Percentiles rank a stretch among this genome's conserved stretches.
phyloP scores from a whole-genome alignment of 2,329 filamentous ascomycete species.

The Lithohypha guttulata region DNA sequence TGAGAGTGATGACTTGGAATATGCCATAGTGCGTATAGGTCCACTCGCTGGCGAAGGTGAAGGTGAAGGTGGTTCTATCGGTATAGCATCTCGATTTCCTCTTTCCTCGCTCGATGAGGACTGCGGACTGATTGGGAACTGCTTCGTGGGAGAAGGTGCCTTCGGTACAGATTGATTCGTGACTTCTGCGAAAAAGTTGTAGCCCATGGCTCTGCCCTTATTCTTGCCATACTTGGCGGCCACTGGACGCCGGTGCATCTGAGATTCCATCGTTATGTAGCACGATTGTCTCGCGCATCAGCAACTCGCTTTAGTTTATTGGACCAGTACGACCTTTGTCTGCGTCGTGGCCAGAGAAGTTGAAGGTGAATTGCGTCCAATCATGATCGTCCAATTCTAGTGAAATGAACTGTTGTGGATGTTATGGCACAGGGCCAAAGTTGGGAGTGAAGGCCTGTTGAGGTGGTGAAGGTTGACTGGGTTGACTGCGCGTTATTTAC shows the following conservation, averaged over 20 bases:
- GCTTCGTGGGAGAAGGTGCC: neutral
- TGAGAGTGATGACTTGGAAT: neutral
- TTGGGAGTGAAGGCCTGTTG: too few relatives aligned
- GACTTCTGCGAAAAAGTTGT: slow-evolving; percentile 4
- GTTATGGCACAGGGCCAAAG: too few relatives aligned
- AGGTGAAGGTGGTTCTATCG: neutral
- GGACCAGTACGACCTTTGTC: too few relatives aligned
- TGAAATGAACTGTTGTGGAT: too few relatives aligned
- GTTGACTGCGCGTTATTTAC: too few relatives aligned
- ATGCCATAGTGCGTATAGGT: slow-evolving; percentile 2
- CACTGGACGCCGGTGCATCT: neutral
- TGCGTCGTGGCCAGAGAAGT: neutral
- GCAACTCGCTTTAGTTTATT: too few relatives aligned
- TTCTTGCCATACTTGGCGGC: slow-evolving; percentile 8
- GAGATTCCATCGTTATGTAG: neutral
- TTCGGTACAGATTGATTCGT: neutral
- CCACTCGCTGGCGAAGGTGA: neutral
- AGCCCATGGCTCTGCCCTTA: neutral
- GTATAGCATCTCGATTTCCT: neutral
- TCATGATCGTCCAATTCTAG: too few relatives aligned
- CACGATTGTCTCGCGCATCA: neutral
- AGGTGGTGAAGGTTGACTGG: too few relatives aligned
- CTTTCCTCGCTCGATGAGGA: neutral
- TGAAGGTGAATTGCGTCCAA: too few relatives aligned
- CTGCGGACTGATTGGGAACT: neutral